These are phyloP conservation scores for Phytophthora chlamydospora DNA, from an alignment of 352 stramenopile genomes.

Conservation along the genomic window DNA sequence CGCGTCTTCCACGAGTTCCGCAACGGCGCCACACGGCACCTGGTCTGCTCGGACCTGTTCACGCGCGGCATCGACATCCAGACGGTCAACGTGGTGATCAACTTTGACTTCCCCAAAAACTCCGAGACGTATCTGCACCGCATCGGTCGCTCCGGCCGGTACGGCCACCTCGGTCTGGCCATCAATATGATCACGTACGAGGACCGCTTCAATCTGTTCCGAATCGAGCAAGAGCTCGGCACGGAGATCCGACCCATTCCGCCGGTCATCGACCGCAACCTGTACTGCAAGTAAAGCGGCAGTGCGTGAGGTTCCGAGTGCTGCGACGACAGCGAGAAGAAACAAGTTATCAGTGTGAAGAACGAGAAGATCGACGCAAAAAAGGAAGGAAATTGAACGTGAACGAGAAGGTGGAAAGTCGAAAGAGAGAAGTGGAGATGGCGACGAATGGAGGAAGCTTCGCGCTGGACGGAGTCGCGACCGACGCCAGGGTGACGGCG, in stretches of 20 bases:
- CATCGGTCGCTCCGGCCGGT: slow-evolving; percentile 98
- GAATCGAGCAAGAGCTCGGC: slow-evolving; percentile 98
- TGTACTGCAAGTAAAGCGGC: slow-evolving; percentile 94
- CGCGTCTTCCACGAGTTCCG: slow-evolving; percentile 99
- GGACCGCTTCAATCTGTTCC: slow-evolving; percentile 97
- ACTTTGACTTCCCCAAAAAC: slow-evolving; percentile 99
- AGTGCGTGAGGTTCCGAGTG: slow-evolving; percentile 3
- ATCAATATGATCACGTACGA: slow-evolving; percentile 99
- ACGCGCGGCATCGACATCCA: slow-evolving; percentile 99
- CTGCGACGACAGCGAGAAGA: slow-evolving; percentile 10
- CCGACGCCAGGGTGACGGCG: neutral
- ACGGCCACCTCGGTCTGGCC: slow-evolving; percentile 98
- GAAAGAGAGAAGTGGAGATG: slow-evolving; percentile 11
- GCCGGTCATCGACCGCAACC: slow-evolving; percentile 96
- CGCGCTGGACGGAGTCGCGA: slow-evolving; percentile 1
- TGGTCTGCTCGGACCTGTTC: slow-evolving; percentile 99
- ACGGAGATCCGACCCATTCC: slow-evolving; percentile 99
- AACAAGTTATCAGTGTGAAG: slow-evolving; percentile 8
- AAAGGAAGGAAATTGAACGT: slow-evolving; percentile 17
- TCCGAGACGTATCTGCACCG: slow-evolving; percentile 99
- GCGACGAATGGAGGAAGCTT: slow-evolving; percentile 9
- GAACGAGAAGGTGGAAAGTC: slow-evolving; percentile 26
- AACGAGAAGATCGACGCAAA: neutral
- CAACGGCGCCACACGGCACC: slow-evolving; percentile 96
- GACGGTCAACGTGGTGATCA: slow-evolving; percentile 99